A percentile compares a stretch with the other conserved stretches of the same genome.
Evolutionary conservation across 2,329 filamentous ascomycete species (phyloP).

Genomic region (Cercospora sojina): DNA sequence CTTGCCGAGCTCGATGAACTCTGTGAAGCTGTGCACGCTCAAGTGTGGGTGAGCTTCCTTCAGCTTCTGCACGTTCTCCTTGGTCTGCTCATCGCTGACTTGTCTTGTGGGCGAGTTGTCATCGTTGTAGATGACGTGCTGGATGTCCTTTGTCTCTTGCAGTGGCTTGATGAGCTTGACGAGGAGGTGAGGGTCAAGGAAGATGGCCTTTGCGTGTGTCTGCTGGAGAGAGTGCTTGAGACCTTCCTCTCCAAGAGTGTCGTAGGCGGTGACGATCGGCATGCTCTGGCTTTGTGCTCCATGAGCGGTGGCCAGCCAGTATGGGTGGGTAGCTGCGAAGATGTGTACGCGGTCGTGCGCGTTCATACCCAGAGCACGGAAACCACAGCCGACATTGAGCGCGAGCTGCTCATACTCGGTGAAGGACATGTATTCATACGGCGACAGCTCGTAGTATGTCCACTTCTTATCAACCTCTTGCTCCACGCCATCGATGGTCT

Average conservation of each 20-base stretch:
- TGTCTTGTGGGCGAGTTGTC: constrained; percentile 41
- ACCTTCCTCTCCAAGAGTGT: constrained; percentile 82
- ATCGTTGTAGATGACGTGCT: constrained; percentile 60
- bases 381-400: constrained; percentile 67
- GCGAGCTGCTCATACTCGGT: constrained; percentile 72
- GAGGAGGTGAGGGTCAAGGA: constrained; percentile 75
- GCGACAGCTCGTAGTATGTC: constrained; percentile 82
- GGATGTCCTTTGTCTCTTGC: constrained; percentile 55
- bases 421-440: constrained; percentile 75
- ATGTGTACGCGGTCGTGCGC: constrained; percentile 71
- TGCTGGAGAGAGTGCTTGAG: constrained; percentile 83
- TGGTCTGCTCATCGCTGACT: constrained; percentile 45
- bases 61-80: constrained; percentile 55
- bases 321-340: constrained; percentile 76
- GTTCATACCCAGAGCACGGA: constrained; percentile 71
- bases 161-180: constrained; percentile 55
- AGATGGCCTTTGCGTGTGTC: constrained; percentile 78
- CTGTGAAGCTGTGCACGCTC: constrained; percentile 56
- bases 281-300: constrained; percentile 77
- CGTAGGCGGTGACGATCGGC: constrained; percentile 90
- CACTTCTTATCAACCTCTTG: constrained; percentile 84
- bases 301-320: constrained; percentile 77
- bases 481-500: constrained; percentile 78
- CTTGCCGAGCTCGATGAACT: constrained; percentile 56
- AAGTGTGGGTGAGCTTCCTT: constrained; percentile 54